A percentile compares a stretch with the other conserved stretches of the same genome.
These are phyloP conservation scores for Musa troglodytarum DNA, from an alignment of 176 grass and related monocot species.

Conservation along the genomic window DNA sequence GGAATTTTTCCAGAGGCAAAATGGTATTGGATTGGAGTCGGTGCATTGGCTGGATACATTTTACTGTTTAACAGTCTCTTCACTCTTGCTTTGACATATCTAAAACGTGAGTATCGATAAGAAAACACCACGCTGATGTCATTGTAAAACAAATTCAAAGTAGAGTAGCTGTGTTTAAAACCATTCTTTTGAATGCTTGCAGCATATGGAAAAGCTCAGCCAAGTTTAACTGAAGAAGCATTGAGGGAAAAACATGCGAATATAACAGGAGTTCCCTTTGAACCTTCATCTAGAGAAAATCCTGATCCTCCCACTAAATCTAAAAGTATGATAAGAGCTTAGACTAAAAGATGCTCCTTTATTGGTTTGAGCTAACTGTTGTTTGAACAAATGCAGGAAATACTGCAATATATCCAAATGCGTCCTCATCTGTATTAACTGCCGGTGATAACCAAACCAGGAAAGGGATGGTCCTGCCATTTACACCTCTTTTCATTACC, in stretches of 20 bases:
- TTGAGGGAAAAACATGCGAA: conserved; percentile 55
- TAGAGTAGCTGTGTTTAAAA: background rate
- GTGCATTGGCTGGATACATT: conserved; percentile 65
- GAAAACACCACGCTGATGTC: background rate
- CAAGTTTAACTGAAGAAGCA: conserved; percentile 53
- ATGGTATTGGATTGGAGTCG: conserved; percentile 82
- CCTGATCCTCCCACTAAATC: conserved; percentile 26
- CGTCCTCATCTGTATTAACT: conserved; percentile 21
- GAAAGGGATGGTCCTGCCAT: conserved; percentile 85
- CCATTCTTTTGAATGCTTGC: background rate
- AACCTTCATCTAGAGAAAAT: conserved; percentile 27
- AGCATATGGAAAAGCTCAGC: conserved; percentile 57
- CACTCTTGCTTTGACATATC: conserved; percentile 50
- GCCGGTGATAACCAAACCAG: conserved; percentile 24
- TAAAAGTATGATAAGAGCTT: background rate
- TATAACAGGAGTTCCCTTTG: conserved; percentile 31
- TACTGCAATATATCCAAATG: conserved; percentile 4
- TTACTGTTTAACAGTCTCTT: conserved; percentile 76
- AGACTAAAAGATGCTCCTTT: too few relatives aligned
- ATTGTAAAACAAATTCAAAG: background rate
- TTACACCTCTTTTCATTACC: conserved; percentile 61
- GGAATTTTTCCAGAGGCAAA: conserved; percentile 64
- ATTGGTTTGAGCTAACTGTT: background rate
- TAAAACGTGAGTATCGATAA: conserved; percentile 47
- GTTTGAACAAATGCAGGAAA: background rate